Base-by-base conservation (phyloP, 352 stramenopile species). In the Thraustochytrium sp. region DNA sequence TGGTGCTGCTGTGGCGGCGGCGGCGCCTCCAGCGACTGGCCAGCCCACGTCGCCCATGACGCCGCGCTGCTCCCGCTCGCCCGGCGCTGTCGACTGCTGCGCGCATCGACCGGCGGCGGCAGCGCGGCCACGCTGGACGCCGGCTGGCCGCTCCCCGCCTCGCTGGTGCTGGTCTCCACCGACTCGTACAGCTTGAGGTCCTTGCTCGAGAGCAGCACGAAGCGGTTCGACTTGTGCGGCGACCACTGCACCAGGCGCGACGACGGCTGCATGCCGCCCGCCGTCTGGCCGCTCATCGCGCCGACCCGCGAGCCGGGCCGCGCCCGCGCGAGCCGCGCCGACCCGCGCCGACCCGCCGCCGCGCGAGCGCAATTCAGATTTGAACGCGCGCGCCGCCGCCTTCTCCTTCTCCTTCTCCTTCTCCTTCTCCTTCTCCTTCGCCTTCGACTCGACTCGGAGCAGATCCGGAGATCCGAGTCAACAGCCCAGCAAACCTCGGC, bases 161-260 rank as follows among this genome's bases (percentile, higher is more conserved):
- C 16, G 16, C 42, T 49, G 42, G 5, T 49, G 5, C 42, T 49
- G 42, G 5, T 21, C 13, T 63, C 26, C 5, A 5, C 5, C 26
- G 44, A 36, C 46, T 80, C 68, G 48, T 40, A 64, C 53, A 80
- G 68, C 53, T 34, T 8, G 0, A 80, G 23, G 29, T 80, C 68
- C 31, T 21, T 5, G 13, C 44, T 29, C 34, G 18, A 26, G 5
- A 44, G 18, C 51, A 72, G 8, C 31, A 61, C 42, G 31, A 80
- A 80, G 48, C 63, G 31, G 53, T 16, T 63, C 44, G 48, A 42
- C 36, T 53, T 42, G 53, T 80, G 68, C 51, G 68, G 68, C 37
- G 68, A 80, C 68, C 68, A 80, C 53, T 80, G 36, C 53, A 80
- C 49, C 23, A 80, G 9, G 36, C 44, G 68, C n/a, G 4, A 38